phyloP scores from a whole-genome alignment of 1,139 yeast genomes.

The Lodderomyces margitis region DNA sequence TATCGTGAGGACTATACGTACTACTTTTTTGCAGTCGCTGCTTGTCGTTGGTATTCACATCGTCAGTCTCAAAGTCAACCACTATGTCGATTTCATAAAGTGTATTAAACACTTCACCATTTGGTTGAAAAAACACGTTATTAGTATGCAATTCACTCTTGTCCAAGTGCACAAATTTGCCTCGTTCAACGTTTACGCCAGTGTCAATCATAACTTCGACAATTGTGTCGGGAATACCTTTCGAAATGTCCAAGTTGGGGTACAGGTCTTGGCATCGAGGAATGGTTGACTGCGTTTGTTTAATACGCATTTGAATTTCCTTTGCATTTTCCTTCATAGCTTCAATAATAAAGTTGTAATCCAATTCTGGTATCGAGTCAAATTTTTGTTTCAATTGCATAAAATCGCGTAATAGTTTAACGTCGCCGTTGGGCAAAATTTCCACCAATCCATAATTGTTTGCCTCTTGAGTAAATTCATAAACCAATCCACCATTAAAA shows the following conservation, averaged over 20 bases:
- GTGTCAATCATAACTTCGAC: slow-evolving; percentile 41
- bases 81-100: slow-evolving; percentile 20
- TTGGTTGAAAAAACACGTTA: slow-evolving; percentile 33
- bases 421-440: slow-evolving; percentile 55
- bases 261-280: slow-evolving; percentile 48
- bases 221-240: slow-evolving; percentile 47
- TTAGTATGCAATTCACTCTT: slow-evolving; percentile 38
- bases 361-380: slow-evolving; percentile 29
- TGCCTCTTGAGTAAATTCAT: slow-evolving; percentile 86
- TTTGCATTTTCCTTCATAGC: slow-evolving; percentile 27
- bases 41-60: not conserved
- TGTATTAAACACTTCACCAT: slow-evolving; percentile 31
- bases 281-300: slow-evolving; percentile 20
- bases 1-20: slow-evolving; percentile 1
- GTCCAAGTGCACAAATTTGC: slow-evolving; percentile 45
- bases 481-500: slow-evolving; percentile 90
- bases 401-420: slow-evolving; percentile 53
- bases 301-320: slow-evolving; percentile 25
- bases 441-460: slow-evolving; percentile 87
- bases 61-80: slow-evolving; percentile 21
- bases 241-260: slow-evolving; percentile 50
- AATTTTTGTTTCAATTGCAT: slow-evolving; percentile 49
- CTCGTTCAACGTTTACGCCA: slow-evolving; percentile 47
- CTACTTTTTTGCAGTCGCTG: not conserved
- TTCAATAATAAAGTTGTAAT: slow-evolving; percentile 23